Base-by-base conservation (phyloP, 371 early-diverging fungal species). In the Mucor sp. region DNA sequence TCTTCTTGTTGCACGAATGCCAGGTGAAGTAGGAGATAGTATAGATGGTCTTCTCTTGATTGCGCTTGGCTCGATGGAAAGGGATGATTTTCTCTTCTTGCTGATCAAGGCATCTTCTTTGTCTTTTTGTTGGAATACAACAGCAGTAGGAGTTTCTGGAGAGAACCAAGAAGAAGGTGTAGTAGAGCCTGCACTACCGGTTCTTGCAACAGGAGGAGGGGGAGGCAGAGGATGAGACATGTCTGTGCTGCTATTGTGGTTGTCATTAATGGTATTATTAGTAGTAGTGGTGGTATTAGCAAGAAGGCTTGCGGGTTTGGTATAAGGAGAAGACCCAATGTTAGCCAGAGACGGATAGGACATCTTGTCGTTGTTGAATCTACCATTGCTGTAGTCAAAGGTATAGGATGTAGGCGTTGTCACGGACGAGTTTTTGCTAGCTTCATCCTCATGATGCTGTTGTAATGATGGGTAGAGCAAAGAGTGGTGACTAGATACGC, bases 131-230 rank as follows among this genome's bases (percentile, higher is more conserved):
- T 69, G 69, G 19, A 65, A 69, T 33, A 69, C 23, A 8, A 62
- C 70, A 19, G 70, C 70, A 27, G 68, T 72, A 21, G 68, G 72
- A 28, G 72, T 67, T 61, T 72, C 72, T 17, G 72, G 72, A 6
- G 72, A 72, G 12, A 64, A 58, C 72, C 72, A 72, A 39, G 72
- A 67, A 3, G 60, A 60, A 41, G 72, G 72, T 7, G 72, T 72
- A 6, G 65, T 60, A 11, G 72, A 67, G 7, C 68, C 67, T 6
- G 60, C 67, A 23, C 44, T 44, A 33, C n/a, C 56, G 27, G 32
- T 58, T 50, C 39, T 50, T 50, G 50, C 50, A 23, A 50, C 50
- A 50, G 25, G 50, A 23, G 50, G 50, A 3, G 48, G 48, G 1
- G 48, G 48, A 3, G 48, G 48, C 0, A 23, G 48, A 37, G 37